Evolutionary conservation across 106 monocot genomes (phyloP).

Genomic region (Dendrobium chrysotoxum): DNA sequence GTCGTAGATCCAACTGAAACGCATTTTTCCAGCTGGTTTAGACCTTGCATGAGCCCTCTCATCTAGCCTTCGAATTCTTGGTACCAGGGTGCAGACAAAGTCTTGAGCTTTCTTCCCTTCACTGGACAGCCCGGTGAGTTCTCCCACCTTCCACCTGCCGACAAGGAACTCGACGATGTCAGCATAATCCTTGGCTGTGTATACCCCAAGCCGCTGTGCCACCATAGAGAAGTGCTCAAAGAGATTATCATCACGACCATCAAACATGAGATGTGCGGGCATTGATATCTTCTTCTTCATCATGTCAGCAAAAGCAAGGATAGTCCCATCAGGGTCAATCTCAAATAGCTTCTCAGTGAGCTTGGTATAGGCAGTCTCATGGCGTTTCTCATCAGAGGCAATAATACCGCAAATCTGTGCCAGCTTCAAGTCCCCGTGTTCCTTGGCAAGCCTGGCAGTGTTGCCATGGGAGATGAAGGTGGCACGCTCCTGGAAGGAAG

Average conservation of each 20-base stretch:
- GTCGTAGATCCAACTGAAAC: conserved; percentile 27
- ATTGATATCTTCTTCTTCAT: conserved; percentile 65
- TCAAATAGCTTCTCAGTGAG: conserved; percentile 64
- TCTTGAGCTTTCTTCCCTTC: conserved; percentile 31
- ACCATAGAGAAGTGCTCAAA: conserved; percentile 50
- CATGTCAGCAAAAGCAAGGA: conserved; percentile 54
- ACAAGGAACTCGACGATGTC: conserved; percentile 61
- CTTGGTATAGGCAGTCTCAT: conserved; percentile 63
- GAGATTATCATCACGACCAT: conserved; percentile 41
- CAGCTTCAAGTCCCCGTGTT: conserved; percentile 45
- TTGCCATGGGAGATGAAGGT: conserved; percentile 70
- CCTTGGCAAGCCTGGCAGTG: conserved; percentile 56
- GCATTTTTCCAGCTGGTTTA: background rate
- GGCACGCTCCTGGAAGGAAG: conserved; percentile 59
- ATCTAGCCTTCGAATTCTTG: conserved; percentile 20
- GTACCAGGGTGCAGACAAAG: conserved; percentile 24
- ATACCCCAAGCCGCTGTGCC: conserved; percentile 43
- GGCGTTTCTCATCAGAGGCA: conserved; percentile 60
- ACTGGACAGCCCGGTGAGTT: conserved; percentile 22
- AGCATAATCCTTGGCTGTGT: conserved; percentile 56
- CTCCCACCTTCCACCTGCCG: conserved; percentile 40
- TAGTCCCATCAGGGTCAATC: conserved; percentile 46
- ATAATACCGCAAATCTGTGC: conserved; percentile 59
- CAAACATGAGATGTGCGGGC: conserved; percentile 62
- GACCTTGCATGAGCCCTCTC: conserved; percentile 26